These are phyloP conservation scores for Rhodotorula mucilaginosa DNA, from an alignment of 1,284 basidiomycete genomes.

Conservation along the genomic window DNA sequence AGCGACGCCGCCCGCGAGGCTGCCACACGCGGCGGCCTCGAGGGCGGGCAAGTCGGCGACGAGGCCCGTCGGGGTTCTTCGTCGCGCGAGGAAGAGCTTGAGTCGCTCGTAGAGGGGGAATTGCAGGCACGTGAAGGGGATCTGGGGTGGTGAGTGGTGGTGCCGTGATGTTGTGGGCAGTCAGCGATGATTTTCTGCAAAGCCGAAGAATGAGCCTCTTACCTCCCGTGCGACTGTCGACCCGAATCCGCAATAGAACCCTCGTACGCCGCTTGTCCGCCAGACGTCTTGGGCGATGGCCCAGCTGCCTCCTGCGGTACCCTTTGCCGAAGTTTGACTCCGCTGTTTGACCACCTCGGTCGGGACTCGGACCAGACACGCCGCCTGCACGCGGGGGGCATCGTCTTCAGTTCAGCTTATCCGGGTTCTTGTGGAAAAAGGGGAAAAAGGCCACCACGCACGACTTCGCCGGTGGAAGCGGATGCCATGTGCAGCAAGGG, in stretches of 20 bases:
- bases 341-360: slow-evolving; percentile 91
- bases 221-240: slow-evolving; percentile 76
- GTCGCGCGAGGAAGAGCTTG: slow-evolving; percentile 62
- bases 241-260: slow-evolving; percentile 76
- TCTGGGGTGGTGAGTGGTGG: too few species aligned
- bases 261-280: slow-evolving; percentile 60
- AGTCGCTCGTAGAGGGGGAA: slow-evolving; percentile 93
- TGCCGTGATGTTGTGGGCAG: too few species aligned
- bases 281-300: slow-evolving; percentile 49
- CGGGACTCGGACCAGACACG: slow-evolving; percentile 88
- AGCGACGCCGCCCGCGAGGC: slow-evolving; percentile 83
- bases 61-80: slow-evolving; percentile 26
- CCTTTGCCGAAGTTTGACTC: slow-evolving; percentile 71
- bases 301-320: slow-evolving; percentile 47
- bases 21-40: slow-evolving; percentile 88
- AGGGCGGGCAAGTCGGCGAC: slow-evolving; percentile 57
- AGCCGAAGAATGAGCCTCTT: slow-evolving; percentile 41
- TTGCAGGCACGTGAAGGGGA: slow-evolving; percentile 96
- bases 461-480: slow-evolving; percentile 49
- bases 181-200: too few species aligned
- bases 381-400: slow-evolving; percentile 57
- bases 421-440: background rate
- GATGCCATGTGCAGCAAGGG: slow-evolving; percentile 50
- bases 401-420: too few species aligned
- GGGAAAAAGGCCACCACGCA: slow-evolving; percentile 18